Percentiles rank a stretch among this genome's conserved stretches.
phyloP scores from a whole-genome alignment of 164 flowering plant species.

The Tinospora cordifolia region DNA sequence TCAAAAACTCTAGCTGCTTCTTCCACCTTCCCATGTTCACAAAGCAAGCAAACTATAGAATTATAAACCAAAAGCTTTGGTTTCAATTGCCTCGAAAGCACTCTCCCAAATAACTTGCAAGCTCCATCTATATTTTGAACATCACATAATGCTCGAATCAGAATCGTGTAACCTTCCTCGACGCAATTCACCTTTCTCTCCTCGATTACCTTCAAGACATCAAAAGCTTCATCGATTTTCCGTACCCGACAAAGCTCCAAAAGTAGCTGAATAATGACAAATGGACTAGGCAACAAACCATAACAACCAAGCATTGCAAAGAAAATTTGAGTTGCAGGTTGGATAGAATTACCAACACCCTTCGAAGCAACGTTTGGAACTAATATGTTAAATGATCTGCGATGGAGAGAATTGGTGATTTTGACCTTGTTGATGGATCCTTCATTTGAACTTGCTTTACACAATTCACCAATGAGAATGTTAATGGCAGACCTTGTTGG shows the following conservation, averaged over 20 bases:
- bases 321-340: conserved; percentile 28
- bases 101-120: conserved; percentile 24
- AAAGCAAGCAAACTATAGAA: conserved; percentile 28
- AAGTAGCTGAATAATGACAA: conserved; percentile 26
- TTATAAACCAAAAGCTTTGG: conserved; percentile 35
- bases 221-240: conserved; percentile 28
- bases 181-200: conserved; percentile 24
- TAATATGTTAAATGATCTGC: conserved; percentile 28
- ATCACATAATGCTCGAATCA: conserved; percentile 30
- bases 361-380: conserved; percentile 27
- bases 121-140: conserved; percentile 27
- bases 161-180: conserved; percentile 27
- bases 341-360: conserved; percentile 20
- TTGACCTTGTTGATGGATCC: conserved; percentile 26
- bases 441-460: conserved; percentile 25
- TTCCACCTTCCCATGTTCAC: conserved; percentile 25
- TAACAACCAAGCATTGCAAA: conserved; percentile 18
- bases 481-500: conserved; percentile 39
- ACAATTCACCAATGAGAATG: conserved; percentile 31
- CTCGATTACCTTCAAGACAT: conserved; percentile 28
- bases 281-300: conserved; percentile 37
- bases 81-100: conserved; percentile 27
- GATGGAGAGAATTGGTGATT: conserved; percentile 12
- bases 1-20: conserved; percentile 32
- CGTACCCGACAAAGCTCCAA: conserved; percentile 31